A percentile compares a stretch with the other conserved stretches of the same genome.
Evolutionary conservation across 768 basidiomycete genomes (phyloP).

Genomic region (Lactifluus hygrophoroides): DNA sequence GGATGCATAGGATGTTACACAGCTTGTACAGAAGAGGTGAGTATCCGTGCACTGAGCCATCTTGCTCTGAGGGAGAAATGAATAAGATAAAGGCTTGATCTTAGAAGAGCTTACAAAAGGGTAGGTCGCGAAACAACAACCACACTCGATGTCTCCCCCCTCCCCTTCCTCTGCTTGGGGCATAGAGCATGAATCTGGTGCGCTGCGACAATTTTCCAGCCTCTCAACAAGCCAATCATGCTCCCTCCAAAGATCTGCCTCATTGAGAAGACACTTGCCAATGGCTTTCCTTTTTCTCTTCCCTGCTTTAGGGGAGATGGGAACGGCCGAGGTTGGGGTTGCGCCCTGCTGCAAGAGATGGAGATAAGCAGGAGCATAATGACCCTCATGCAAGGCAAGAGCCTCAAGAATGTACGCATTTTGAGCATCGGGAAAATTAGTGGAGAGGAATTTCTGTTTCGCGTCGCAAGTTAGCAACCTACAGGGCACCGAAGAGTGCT

Average conservation of each 20-base stretch:
- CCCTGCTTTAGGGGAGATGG: slow-evolving; percentile 29
- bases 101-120: slow-evolving; percentile 49
- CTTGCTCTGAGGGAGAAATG: slow-evolving; percentile 43
- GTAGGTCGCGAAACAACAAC: slow-evolving; percentile 74
- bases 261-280: slow-evolving; percentile 18
- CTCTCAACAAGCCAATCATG: slow-evolving; percentile 34
- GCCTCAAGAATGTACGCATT: slow-evolving; percentile 40
- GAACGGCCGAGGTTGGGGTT: slow-evolving; percentile 23
- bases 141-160: slow-evolving; percentile 73
- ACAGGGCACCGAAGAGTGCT: slow-evolving; percentile 6
- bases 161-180: slow-evolving; percentile 28
- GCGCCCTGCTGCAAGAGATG: slow-evolving; percentile 37
- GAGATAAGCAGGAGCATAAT: slow-evolving; percentile 65
- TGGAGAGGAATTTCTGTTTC: slow-evolving; percentile 42
- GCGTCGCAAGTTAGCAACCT: slow-evolving; percentile 2
- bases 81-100: not conserved
- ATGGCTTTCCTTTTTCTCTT: slow-evolving; percentile 26
- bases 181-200: slow-evolving; percentile 21
- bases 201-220: slow-evolving; percentile 14
- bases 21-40: slow-evolving; percentile 76
- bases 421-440: slow-evolving; percentile 49
- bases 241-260: slow-evolving; percentile 27
- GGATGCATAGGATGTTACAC: slow-evolving; percentile 61
- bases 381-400: slow-evolving; percentile 31
- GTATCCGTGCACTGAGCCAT: slow-evolving; percentile 88